Conservation (phyloP, 495 filamentous ascomycete species). For the Friedmanniomyces simplex region DNA sequence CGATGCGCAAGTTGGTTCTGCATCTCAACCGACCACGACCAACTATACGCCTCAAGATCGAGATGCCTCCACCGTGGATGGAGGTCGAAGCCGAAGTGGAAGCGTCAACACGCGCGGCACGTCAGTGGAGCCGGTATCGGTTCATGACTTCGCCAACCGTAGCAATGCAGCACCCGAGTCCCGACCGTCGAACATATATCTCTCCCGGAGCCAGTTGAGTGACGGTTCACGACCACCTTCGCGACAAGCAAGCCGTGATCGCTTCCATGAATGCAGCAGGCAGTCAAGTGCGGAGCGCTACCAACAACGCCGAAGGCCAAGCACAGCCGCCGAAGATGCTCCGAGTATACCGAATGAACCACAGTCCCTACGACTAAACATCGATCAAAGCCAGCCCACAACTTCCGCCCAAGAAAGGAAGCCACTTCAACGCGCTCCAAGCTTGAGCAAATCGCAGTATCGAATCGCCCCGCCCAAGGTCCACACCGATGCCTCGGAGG, state of each 20-base stretch:
- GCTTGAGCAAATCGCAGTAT: constrained; percentile 12
- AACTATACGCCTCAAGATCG: constrained; percentile 12
- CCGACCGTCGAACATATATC: constrained; percentile 2
- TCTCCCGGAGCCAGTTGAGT: constrained; percentile 16
- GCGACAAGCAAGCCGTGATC: constrained; percentile 13
- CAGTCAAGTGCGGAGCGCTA: constrained; percentile 14
- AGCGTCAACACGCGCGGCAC: constrained; percentile 14
- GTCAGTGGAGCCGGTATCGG: constrained; percentile 19
- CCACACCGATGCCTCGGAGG: constrained; percentile 25
- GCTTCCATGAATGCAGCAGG: not conserved
- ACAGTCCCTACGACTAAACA: not conserved
- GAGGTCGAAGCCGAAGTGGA: constrained; percentile 11
- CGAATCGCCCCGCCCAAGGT: constrained; percentile 19
- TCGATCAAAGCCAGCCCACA: not conserved
- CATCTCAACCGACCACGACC: constrained; percentile 5
- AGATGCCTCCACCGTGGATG: not conserved
- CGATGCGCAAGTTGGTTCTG: constrained; percentile 5
- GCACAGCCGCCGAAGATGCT: not conserved
- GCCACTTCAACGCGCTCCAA: constrained; percentile 8
- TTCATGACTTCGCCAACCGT: constrained; percentile 22
- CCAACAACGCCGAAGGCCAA: constrained; percentile 2
- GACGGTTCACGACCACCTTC: constrained; percentile 11
- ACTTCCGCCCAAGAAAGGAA: constrained; percentile 9
- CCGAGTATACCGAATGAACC: not conserved
- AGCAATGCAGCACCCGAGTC: not conserved